Conservation (phyloP, 495 filamentous ascomycete genomes). For the Thermothielavioides terrestris region DNA sequence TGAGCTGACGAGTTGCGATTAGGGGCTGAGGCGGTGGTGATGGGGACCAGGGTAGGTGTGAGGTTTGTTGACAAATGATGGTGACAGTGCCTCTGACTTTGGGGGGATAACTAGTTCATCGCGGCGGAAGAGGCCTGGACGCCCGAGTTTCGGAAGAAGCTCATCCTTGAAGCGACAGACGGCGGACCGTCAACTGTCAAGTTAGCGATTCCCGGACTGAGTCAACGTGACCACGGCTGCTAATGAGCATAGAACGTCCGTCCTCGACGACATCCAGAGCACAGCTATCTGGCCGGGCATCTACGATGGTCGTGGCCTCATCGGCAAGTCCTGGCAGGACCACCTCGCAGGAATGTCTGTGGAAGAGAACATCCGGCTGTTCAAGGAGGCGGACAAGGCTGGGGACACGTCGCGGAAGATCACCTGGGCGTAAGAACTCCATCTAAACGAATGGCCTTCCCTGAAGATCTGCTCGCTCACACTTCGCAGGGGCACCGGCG, state of each 20-base stretch:
- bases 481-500: conserved; percentile 36
- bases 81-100: not conserved
- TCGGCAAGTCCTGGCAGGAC: conserved; percentile 53
- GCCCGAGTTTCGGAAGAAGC: conserved; percentile 49
- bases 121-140: conserved; percentile 57
- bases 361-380: conserved; percentile 48
- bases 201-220: conserved; percentile 12
- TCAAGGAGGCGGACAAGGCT: conserved; percentile 40
- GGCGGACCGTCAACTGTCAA: conserved; percentile 58
- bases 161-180: conserved; percentile 52
- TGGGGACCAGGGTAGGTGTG: conserved; percentile 56
- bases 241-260: conserved; percentile 35
- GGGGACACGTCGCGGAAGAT: conserved; percentile 28
- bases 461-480: not conserved
- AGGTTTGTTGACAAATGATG: not conserved
- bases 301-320: conserved; percentile 58
- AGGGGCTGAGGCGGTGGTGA: conserved; percentile 52
- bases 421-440: conserved; percentile 47
- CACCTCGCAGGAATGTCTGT: conserved; percentile 44
- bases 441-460: not conserved
- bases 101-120: conserved; percentile 48
- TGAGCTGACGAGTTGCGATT: not conserved
- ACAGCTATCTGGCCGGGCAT: conserved; percentile 54
- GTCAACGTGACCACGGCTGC: not conserved
- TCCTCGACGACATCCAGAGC: conserved; percentile 64